Conservation (phyloP, 1,284 basidiomycete species). For the Somion occarium region DNA sequence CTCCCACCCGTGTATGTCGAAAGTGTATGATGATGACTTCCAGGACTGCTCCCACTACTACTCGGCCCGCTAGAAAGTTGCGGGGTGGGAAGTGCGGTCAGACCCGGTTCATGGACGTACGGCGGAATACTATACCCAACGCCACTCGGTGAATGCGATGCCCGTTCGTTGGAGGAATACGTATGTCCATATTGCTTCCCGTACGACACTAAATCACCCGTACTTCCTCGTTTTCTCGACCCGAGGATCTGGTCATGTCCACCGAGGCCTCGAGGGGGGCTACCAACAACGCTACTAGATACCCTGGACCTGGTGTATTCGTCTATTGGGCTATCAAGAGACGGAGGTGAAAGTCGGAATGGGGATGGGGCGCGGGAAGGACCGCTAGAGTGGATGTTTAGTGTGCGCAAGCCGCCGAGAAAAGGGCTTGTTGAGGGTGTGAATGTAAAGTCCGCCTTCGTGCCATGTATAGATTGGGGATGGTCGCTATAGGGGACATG, state of each 20-base stretch:
- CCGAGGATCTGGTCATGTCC: slow-evolving; percentile 13
- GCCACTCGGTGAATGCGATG: slow-evolving; percentile 14
- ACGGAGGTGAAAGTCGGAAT: slow-evolving; percentile 53
- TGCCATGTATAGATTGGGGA: slow-evolving; percentile 16
- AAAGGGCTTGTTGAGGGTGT: slow-evolving; percentile 78
- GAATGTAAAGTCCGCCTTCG: slow-evolving; percentile 30
- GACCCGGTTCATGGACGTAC: slow-evolving; percentile 30
- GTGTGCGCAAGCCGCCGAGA: slow-evolving; percentile 73
- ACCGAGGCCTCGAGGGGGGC: slow-evolving; percentile 34
- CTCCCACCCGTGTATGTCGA: slow-evolving; percentile 13
- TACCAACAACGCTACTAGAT: slow-evolving; percentile 34
- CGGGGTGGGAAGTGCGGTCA: slow-evolving; percentile 45
- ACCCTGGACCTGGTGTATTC: slow-evolving; percentile 23
- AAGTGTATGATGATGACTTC: slow-evolving; percentile 36
- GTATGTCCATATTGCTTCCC: slow-evolving; percentile 10
- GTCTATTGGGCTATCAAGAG: slow-evolving; percentile 32
- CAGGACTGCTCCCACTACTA: slow-evolving; percentile 52
- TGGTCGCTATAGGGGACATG: slow-evolving; percentile 13
- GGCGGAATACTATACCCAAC: slow-evolving; percentile 14
- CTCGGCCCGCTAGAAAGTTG: slow-evolving; percentile 58
- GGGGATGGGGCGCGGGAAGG: slow-evolving; percentile 67
- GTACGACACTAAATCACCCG: slow-evolving; percentile 24
- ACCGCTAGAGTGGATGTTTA: slow-evolving; percentile 65
- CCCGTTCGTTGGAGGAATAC: slow-evolving; percentile 10
- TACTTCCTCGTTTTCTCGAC: slow-evolving; percentile 26